Base-by-base conservation (phyloP, 2,329 filamentous ascomycete genomes). In the Verticillium tricorpus region DNA sequence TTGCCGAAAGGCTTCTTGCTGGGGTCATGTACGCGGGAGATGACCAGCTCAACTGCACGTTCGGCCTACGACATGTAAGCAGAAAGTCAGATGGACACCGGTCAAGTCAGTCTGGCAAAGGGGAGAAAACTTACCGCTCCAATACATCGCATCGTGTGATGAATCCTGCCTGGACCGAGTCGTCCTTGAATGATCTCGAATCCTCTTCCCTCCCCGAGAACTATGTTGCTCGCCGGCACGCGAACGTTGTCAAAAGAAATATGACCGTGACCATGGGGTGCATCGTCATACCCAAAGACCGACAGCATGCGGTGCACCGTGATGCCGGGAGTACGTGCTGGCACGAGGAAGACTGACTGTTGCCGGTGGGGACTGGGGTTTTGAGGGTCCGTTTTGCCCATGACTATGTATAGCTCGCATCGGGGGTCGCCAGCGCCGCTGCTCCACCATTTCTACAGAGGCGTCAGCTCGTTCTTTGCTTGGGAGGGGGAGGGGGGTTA, bases 101-200 rank as follows among this genome's bases (percentile, higher is more conserved):
- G 25, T 17, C 19, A 9, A 22, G 7, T 14, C 4, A 28, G 28
- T 28, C 28, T 28, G 8, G 25, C 15, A 15, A 5, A 5, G 37
- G 19, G 12, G 39, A 55, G 12, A 28, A 5, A 7, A 79, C 82
- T 74, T 78, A 87, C 86, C 60, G 92, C 90, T 59, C 95, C 95
- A 73, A 99, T 95, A 63, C 88, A 89, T 66, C 95, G 89, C 95
- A 99, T 99, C 63, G 93, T 92, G 79, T 99, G 95, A 80, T 99
- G 95, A 73, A 99, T 98, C 62, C 95, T 91, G 35, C 95, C 95
- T 1, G 95, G 95, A 1, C 95, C 95, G 25, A 99, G 89, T 69
- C 95, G 91, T 62, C 95, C 95, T 76, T 99, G 95, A 72, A 99
- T 97, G 72, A 99, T 97, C 77, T 99, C 95, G 75, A 98, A 99